Evolutionary conservation across 2,329 filamentous ascomycete genomes (phyloP).

Genomic region (Lachnellula suecica): DNA sequence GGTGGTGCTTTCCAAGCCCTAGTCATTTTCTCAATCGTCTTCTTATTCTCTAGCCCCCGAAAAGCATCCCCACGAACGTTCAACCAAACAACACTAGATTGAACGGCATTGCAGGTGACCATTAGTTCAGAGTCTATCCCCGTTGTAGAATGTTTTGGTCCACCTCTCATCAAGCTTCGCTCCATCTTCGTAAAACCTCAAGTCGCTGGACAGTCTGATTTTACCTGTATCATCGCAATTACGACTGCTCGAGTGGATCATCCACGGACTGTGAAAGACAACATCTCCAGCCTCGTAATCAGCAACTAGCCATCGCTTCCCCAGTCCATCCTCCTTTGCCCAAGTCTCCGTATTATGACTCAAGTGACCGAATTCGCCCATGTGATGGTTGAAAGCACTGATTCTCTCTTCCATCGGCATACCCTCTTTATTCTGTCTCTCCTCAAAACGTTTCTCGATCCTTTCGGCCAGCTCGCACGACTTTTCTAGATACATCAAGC

Average conservation of each 20-base stretch:
- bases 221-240: neutral
- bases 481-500: constrained; percentile 58
- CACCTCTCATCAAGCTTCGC: neutral
- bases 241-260: neutral
- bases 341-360: too few relatives aligned
- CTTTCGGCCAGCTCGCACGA: constrained; percentile 23
- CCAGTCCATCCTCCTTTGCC: too few relatives aligned
- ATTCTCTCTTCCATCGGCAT: constrained; percentile 51
- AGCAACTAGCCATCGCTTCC: constrained; percentile 33
- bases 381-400: constrained; percentile 56
- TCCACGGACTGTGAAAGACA: constrained; percentile 42
- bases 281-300: constrained; percentile 40
- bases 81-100: too few relatives aligned
- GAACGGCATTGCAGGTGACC: too few relatives aligned
- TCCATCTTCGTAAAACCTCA: neutral
- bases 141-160: neutral
- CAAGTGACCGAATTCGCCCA: too few relatives aligned
- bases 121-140: neutral
- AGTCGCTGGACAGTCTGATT: neutral
- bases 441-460: constrained; percentile 46
- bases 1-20: too few relatives aligned
- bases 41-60: too few relatives aligned
- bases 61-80: too few relatives aligned
- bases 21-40: too few relatives aligned
- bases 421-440: constrained; percentile 46